Evolutionary conservation across 1,139 yeast species (phyloP), one percentile per base, ranked within the genome.

Genomic region (Candida tetrigidarum): DNA sequence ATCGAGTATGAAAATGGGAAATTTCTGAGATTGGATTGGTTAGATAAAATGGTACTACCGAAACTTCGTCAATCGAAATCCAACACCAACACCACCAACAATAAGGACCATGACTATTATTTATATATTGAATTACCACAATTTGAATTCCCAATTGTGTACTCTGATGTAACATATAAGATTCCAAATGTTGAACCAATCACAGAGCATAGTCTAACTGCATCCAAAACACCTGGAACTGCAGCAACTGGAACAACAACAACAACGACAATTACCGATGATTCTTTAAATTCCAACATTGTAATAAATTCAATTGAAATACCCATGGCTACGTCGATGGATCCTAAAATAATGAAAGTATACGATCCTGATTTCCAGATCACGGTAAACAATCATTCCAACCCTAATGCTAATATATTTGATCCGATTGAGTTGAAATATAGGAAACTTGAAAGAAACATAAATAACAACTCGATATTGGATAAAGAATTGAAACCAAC

Each of bases 401-500:
- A 36, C n/a, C 34, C 43, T 3, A 42, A 37, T 30, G 37, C 34
- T 5, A 59, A 63, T 29, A 37, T 39, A 42, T 55, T 68, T 37
- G 96, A 91, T 56, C 97, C 97, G 0, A 84, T 93, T 15, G 99
- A 93, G 59, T 78, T 83, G 50, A 95, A 93, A 60, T 90, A 86
- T 59, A 82, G 96, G 52, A 82, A 86, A 50, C 66, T 93, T 41
- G 96, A 91, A 52, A 84, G 98, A 63, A 71, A 71, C 45, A 81
- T 88, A 42, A 89, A 87, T 58, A 85, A 88, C 55, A 81, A 85
- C 46, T 80, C 91, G 1, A 78, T 87, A 23, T 65, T 89, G 28
- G 98, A 92, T 60, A 84, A 83, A 54, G 97, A 91, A 48, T 71
- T 89, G 43, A 91, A 92, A 57, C 99, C 99, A 0, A 86, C 95